A percentile compares a stretch with the other conserved stretches of the same genome.
These are phyloP conservation scores for Claviceps capensis DNA, from an alignment of 2,329 filamentous ascomycete genomes.

Conservation along the genomic window DNA sequence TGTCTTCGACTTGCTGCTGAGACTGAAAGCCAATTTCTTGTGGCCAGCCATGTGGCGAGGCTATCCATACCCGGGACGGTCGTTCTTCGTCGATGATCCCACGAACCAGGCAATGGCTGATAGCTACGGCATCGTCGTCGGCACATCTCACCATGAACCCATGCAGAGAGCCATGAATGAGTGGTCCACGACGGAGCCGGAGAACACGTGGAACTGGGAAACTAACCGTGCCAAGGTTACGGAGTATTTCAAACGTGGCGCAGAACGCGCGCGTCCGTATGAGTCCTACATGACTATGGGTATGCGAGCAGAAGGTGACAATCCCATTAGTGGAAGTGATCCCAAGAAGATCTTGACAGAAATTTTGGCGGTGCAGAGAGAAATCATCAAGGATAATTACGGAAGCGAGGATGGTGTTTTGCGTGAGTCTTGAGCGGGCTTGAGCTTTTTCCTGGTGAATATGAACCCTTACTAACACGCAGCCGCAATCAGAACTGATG, in stretches of 20 bases:
- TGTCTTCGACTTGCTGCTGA: constrained; percentile 49
- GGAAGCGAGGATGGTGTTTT: constrained; percentile 27
- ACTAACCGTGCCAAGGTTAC: constrained; percentile 41
- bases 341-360: constrained; percentile 37
- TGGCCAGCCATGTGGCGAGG: constrained; percentile 55
- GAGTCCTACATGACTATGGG: constrained; percentile 45
- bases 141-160: constrained; percentile 51
- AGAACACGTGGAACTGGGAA: constrained; percentile 46
- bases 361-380: constrained; percentile 39
- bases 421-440: constrained; percentile 17
- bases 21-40: constrained; percentile 47
- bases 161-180: constrained; percentile 46
- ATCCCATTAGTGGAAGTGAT: constrained; percentile 33
- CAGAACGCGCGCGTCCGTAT: constrained; percentile 36
- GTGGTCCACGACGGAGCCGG: constrained; percentile 22
- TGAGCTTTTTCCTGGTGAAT: background rate
- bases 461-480: background rate
- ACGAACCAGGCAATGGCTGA: constrained; percentile 45
- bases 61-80: constrained; percentile 32
- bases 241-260: constrained; percentile 43
- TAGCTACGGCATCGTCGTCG: constrained; percentile 49
- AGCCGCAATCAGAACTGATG: constrained; percentile 35
- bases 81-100: constrained; percentile 49
- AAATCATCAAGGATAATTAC: constrained; percentile 38
- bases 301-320: constrained; percentile 49